phyloP scores from a whole-genome alignment of 2,329 filamentous ascomycete genomes.

The Aspergillus vadensis region DNA sequence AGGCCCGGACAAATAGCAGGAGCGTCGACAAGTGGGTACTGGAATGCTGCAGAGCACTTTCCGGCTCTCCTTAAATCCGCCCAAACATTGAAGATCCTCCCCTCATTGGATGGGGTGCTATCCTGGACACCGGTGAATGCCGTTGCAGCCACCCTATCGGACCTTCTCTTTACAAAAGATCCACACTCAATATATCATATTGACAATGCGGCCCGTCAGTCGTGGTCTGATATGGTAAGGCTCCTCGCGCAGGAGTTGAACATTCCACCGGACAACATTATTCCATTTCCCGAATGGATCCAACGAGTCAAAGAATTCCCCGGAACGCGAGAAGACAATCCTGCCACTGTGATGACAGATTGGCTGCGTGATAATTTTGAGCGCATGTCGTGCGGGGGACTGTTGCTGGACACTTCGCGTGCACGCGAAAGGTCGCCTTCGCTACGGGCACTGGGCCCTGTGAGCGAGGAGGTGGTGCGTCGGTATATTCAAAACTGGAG shows the following conservation, averaged over 20 bases:
- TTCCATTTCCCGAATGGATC: conserved; percentile 48
- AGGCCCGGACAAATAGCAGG: conserved; percentile 59
- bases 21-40: conserved; percentile 52
- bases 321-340: conserved; percentile 30
- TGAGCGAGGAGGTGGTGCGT: conserved; percentile 12
- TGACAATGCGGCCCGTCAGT: conserved; percentile 48
- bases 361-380: conserved; percentile 38
- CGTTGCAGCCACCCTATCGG: conserved; percentile 37
- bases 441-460: conserved; percentile 8
- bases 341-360: conserved; percentile 31
- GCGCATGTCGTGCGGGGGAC: conserved; percentile 51
- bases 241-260: conserved; percentile 38
- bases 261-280: conserved; percentile 32
- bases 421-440: conserved; percentile 39
- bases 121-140: conserved; percentile 53
- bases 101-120: conserved; percentile 44
- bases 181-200: conserved; percentile 48
- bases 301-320: conserved; percentile 34
- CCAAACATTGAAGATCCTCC: conserved; percentile 48
- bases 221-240: conserved; percentile 42
- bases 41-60: conserved; percentile 58
- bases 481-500: conserved; percentile 19
- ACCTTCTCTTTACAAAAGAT: conserved; percentile 32
- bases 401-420: conserved; percentile 44
- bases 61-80: conserved; percentile 54